Evolutionary conservation across 2,329 filamentous ascomycete species (phyloP).

Genomic region (Cylindrodendrum hubeiense): DNA sequence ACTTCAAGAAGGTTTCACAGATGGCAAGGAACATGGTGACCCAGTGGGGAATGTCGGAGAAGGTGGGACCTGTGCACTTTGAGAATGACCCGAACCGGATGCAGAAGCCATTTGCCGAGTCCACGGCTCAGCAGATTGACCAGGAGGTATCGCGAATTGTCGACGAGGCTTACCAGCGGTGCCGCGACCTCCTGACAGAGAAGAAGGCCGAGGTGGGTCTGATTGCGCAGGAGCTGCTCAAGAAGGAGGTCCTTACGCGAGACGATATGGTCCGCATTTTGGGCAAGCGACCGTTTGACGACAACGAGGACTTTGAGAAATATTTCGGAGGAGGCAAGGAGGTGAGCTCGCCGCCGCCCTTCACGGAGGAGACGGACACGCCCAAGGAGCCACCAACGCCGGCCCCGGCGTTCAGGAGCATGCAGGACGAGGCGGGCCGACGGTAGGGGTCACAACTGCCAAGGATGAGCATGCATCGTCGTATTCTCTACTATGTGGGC

Average conservation of each 20-base stretch:
- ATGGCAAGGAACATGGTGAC: constrained; percentile 99
- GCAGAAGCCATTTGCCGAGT: constrained; percentile 95
- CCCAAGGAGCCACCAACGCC: constrained; percentile 53
- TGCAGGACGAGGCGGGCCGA: constrained; percentile 31
- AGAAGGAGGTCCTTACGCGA: constrained; percentile 89
- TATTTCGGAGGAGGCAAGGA: constrained; percentile 81
- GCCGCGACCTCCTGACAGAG: constrained; percentile 82
- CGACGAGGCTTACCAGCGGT: constrained; percentile 92
- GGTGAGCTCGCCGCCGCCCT: constrained; percentile 69
- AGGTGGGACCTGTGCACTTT: constrained; percentile 93
- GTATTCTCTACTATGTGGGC: constrained; percentile 5
- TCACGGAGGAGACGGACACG: constrained; percentile 59
- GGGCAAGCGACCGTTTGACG: constrained; percentile 85
- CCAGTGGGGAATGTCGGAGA: constrained; percentile 98
- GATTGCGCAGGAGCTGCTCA: constrained; percentile 91
- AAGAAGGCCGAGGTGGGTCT: constrained; percentile 92
- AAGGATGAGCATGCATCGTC: neutral
- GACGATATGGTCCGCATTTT: constrained; percentile 94
- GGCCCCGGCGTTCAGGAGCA: constrained; percentile 53
- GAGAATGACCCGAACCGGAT: constrained; percentile 85
- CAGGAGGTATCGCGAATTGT: constrained; percentile 91
- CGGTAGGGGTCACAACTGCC: neutral
- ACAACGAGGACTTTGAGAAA: constrained; percentile 89
- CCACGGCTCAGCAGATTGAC: constrained; percentile 93
- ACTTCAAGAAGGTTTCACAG: constrained; percentile 97